These are phyloP conservation scores for Steccherinum ochraceum DNA, from an alignment of 768 basidiomycete species.

Conservation along the genomic window DNA sequence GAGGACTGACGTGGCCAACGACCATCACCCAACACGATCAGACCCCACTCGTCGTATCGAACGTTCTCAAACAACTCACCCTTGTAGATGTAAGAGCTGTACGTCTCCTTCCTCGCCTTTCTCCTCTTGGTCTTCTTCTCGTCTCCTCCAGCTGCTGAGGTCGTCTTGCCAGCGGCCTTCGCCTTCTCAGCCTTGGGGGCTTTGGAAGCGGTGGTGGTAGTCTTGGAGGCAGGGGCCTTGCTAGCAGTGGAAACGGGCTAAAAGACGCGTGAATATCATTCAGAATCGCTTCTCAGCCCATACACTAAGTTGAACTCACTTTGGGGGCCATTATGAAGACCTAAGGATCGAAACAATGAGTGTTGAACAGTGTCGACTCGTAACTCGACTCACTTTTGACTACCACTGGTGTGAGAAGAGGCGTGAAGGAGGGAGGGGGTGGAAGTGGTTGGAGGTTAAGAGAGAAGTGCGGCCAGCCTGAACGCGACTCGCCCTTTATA, in stretches of 20 bases:
- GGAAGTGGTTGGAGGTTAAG: conserved; percentile 12
- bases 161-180: conserved; percentile 48
- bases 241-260: conserved; percentile 46
- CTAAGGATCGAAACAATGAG: conserved; percentile 3
- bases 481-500: conserved; percentile 9
- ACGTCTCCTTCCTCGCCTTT: conserved; percentile 78
- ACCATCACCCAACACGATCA: neutral
- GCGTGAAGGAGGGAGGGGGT: neutral
- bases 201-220: conserved; percentile 29
- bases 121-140: conserved; percentile 75
- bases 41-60: conserved; percentile 1
- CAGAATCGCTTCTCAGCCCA: too few relatives aligned
- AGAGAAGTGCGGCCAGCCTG: neutral
- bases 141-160: conserved; percentile 41
- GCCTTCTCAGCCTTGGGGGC: conserved; percentile 38
- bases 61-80: conserved; percentile 33
- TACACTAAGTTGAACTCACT: conserved; percentile 15
- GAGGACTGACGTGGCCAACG: conserved; percentile 43
- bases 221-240: conserved; percentile 46
- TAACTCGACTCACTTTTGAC: conserved; percentile 7
- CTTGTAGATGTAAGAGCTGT: conserved; percentile 84
- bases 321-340: conserved; percentile 22
- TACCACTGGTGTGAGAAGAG: too few relatives aligned
- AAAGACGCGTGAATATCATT: conserved; percentile 1
- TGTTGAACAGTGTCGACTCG: neutral